These are phyloP conservation scores for Neurospora crassa DNA, from an alignment of 2,329 filamentous ascomycete genomes.

Conservation along the genomic window DNA sequence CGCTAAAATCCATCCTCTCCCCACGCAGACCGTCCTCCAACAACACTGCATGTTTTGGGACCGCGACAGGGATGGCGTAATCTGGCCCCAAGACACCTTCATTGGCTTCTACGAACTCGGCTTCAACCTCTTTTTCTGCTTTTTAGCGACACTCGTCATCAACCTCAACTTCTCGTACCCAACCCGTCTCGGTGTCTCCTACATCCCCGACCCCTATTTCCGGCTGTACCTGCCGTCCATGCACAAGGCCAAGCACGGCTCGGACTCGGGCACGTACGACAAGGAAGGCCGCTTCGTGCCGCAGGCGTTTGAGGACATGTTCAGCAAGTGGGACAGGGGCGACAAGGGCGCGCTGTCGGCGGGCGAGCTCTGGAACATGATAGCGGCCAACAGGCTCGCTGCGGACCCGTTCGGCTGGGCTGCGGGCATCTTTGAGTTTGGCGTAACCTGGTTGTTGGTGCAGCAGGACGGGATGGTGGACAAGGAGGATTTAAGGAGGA, in stretches of 20 bases:
- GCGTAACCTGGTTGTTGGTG: slow-evolving; percentile 42
- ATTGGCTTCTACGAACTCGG: slow-evolving; percentile 29
- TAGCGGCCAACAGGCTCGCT: slow-evolving; percentile 31
- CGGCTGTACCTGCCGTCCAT: slow-evolving; percentile 28
- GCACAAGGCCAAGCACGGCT: slow-evolving; percentile 36
- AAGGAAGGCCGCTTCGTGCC: slow-evolving; percentile 38
- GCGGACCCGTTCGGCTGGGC: slow-evolving; percentile 32
- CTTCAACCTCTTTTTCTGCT: slow-evolving; percentile 29
- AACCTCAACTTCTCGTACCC: slow-evolving; percentile 36
- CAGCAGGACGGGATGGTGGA: slow-evolving; percentile 44
- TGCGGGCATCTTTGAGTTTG: slow-evolving; percentile 23
- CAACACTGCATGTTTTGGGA: slow-evolving; percentile 34
- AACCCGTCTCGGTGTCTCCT: slow-evolving; percentile 26
- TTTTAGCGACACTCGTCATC: slow-evolving; percentile 30
- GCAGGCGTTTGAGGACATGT: slow-evolving; percentile 41
- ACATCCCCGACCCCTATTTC: slow-evolving; percentile 28
- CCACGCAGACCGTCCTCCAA: slow-evolving; percentile 25
- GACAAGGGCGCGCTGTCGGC: slow-evolving; percentile 29
- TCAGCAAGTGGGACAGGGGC: slow-evolving; percentile 33
- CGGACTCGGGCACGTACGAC: slow-evolving; percentile 36
- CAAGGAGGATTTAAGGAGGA: slow-evolving; percentile 39
- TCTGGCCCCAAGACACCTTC: slow-evolving; percentile 30
- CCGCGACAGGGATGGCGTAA: slow-evolving; percentile 28
- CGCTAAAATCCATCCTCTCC: neutral
- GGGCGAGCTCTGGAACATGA: slow-evolving; percentile 25